A percentile compares a stretch with the other conserved stretches of the same genome.
Evolutionary conservation across 306 rosid genomes (phyloP).

Genomic region (Cucumis sativus): DNA sequence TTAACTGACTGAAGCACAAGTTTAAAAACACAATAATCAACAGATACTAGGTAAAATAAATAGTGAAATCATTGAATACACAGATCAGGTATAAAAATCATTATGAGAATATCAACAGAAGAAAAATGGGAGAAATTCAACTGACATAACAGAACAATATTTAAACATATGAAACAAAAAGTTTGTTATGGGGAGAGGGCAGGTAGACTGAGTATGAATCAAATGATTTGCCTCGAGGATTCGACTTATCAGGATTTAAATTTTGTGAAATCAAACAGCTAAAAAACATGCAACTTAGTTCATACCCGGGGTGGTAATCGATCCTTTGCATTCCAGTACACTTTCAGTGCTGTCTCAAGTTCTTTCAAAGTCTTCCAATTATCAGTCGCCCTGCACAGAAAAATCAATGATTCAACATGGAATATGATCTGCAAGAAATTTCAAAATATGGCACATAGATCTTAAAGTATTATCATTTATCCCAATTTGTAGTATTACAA

Average conservation of each 20-base stretch:
- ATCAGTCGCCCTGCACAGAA: conserved; percentile 44
- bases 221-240: neutral
- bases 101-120: neutral
- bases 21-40: conserved; percentile 6
- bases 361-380: conserved; percentile 91
- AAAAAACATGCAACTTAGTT: neutral
- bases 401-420: neutral
- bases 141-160: neutral
- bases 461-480: neutral
- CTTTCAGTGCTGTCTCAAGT: conserved; percentile 78
- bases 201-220: neutral
- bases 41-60: neutral
- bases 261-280: neutral
- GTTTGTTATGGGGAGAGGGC: neutral
- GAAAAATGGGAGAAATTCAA: neutral
- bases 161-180: neutral
- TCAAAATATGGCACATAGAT: neutral
- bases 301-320: conserved; percentile 83
- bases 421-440: neutral
- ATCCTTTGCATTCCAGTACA: conserved; percentile 74
- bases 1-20: conserved; percentile 46
- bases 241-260: neutral
- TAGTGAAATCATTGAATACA: neutral
- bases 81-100: neutral
- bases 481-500: neutral